Evolutionary conservation across 1,284 basidiomycete genomes (phyloP), one percentile per base, ranked within the genome.

Genomic region (Polyporus tsugae): DNA sequence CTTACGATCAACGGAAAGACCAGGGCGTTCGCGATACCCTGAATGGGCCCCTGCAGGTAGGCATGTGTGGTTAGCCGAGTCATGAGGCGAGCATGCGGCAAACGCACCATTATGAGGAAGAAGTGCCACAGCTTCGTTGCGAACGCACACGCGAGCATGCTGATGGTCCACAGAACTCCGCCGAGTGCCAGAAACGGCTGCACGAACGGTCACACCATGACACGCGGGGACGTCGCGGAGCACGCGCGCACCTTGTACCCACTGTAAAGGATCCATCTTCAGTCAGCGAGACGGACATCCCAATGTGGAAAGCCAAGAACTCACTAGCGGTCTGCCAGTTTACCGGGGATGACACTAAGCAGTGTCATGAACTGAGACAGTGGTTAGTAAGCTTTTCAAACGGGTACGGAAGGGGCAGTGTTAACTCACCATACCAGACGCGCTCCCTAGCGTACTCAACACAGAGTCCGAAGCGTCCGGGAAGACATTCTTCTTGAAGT

Each of bases 241-340:
- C 19, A 11, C 19, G 35, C n/a, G 44, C 72, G 25, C 36, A 70
- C 71, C 68, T 64, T 73, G 52, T 70, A 72, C n/a, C 71, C 72
- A 63, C 71, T 73, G 35, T 19, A 29, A 29, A 42, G 38, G 36
- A 39, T 22, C 58, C 19, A 6, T 33, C 7, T 58, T 68, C 62
- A 70, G 17, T 35, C 62, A 64, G 17, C 15, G 17, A 33, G 15
- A 66, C 53, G 41, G 55, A 29, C 19, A 33, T 1, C 19, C 6
- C 13, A 22, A 33, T 33, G 9, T 13, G 49, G 57, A 59, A 13
- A n/a, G 33, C 29, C 60, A 64, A 52, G 57, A 25, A 71, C 73
- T 67, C 42, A 74, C 73, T 73, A 74, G 25, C 73, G 73, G 58
- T 74, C 73, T 38, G 71, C 73, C 17, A 74, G 53, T 60, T 74